Base-by-base conservation (phyloP, 768 basidiomycete species). In the Termitomyces sp. region DNA sequence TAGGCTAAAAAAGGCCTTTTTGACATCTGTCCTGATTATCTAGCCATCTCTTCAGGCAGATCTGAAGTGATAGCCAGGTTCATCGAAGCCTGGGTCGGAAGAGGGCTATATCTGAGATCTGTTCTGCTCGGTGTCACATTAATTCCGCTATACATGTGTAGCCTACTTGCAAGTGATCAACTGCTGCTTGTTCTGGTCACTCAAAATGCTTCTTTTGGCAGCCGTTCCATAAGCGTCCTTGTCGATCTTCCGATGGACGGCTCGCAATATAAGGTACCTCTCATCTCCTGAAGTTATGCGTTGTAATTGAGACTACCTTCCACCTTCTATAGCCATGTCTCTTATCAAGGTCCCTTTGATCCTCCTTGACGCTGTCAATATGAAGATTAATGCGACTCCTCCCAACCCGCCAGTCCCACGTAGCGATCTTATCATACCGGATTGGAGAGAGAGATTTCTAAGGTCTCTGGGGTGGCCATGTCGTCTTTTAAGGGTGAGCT, bases 311-410 rank as follows among this genome's bases (percentile, higher is more conserved):
- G 40, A 2, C 34, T 37, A 4, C 56, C 6, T 40, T 49, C n/a
- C 47, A 49, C 14, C n/a, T 43, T 10, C 12, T 45, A 20, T 29
- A 29, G 31, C n/a, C 14, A 68, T 71, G 67, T 63, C 69, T 38
- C 66, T 76, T 59, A 43, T 71, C 49, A 78, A 76, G 45, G 62
- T 79, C 10, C 77, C 77, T 3, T 65, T 80, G 62, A 67, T 74
- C 34, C 60, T 78, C 31, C 47, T 68, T 7, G 70, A 76, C 20
- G 75, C 73, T 11, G 40, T 77, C 46, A 72, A 71, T 57, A 78
- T 80, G 73, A 71, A 69, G 46, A 62, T 76, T 45, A 72, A 72
- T n/a, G 72, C 71, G 45, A 77, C 71, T 37, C 75, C 77, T 2
- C 79, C 71, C 2, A 77, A 77, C 42, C 68, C 66, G n/a, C 68